Conservation (phyloP, 2,329 filamentous ascomycete species). For the Trichoderma endophyticum region DNA sequence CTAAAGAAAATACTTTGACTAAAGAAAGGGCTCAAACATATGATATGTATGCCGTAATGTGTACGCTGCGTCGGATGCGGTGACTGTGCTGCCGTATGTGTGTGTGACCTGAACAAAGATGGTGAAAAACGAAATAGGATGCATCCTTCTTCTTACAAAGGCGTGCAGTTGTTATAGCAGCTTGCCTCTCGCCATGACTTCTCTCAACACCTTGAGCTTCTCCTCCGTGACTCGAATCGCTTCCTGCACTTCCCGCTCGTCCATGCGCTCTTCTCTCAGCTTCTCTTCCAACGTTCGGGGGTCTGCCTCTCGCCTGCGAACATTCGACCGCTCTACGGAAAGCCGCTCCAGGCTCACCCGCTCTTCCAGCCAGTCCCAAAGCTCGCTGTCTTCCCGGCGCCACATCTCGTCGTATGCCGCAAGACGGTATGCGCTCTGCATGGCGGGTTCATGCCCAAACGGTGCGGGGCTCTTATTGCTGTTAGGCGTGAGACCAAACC, state of each 20-base stretch:
- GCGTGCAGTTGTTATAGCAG: constrained; percentile 21
- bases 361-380: constrained; percentile 94
- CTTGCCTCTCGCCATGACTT: constrained; percentile 58
- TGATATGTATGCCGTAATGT: constrained; percentile 9
- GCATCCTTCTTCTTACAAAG: not conserved
- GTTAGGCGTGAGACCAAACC: constrained; percentile 51
- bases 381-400: constrained; percentile 78
- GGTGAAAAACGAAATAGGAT: not conserved
- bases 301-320: constrained; percentile 49
- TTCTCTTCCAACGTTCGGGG: constrained; percentile 59
- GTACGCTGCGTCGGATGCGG: not conserved
- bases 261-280: constrained; percentile 59
- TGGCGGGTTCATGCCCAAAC: constrained; percentile 33
- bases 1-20: not conserved
- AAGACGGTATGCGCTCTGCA: constrained; percentile 59
- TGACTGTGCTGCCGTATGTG: not conserved
- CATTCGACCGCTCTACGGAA: constrained; percentile 33
- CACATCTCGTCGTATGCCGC: constrained; percentile 92
- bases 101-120: constrained; percentile 3
- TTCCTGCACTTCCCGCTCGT: constrained; percentile 70
- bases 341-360: constrained; percentile 69
- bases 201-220: constrained; percentile 72
- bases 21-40: constrained; percentile 6
- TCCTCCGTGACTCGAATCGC: constrained; percentile 85
- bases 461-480: constrained; percentile 33